phyloP scores from a whole-genome alignment of 192 early-diverging fungal species.

The Diversispora eburnea region DNA sequence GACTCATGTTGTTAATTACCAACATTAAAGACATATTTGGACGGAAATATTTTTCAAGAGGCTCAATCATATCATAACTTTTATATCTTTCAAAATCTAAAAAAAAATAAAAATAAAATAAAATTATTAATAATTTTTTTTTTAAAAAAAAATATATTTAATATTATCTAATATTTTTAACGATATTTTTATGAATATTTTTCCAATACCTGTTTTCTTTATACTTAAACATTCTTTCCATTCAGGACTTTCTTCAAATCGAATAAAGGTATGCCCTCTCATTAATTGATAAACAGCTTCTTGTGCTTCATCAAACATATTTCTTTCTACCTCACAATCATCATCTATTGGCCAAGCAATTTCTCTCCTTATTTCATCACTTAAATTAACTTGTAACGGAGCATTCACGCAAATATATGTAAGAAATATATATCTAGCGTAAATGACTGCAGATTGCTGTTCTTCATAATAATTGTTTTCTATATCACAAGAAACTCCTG shows the following conservation, averaged over 20 bases:
- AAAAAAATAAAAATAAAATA: slow-evolving; percentile 2
- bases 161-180: neutral
- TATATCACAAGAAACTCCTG: slow-evolving; percentile 13
- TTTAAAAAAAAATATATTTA: neutral
- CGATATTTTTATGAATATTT: too few relatives aligned
- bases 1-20: slow-evolving; percentile 23
- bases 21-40: slow-evolving; percentile 32
- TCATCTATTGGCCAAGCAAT: slow-evolving; percentile 67
- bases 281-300: slow-evolving; percentile 71
- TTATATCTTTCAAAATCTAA: slow-evolving; percentile 30
- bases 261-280: slow-evolving; percentile 68
- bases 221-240: slow-evolving; percentile 45
- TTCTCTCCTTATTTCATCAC: slow-evolving; percentile 65
- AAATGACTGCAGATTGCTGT: slow-evolving; percentile 34
- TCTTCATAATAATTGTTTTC: slow-evolving; percentile 27
- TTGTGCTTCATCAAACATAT: slow-evolving; percentile 79
- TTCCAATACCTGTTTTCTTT: slow-evolving; percentile 23
- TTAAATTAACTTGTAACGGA: slow-evolving; percentile 71
- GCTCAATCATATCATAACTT: slow-evolving; percentile 15
- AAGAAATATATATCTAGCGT: slow-evolving; percentile 71
- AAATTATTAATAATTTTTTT: neutral
- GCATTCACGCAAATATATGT: slow-evolving; percentile 66
- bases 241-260: slow-evolving; percentile 62
- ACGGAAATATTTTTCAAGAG: slow-evolving; percentile 22
- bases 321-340: slow-evolving; percentile 50